phyloP scores from a whole-genome alignment of 345 rosid species.

The Ricinus communis region DNA sequence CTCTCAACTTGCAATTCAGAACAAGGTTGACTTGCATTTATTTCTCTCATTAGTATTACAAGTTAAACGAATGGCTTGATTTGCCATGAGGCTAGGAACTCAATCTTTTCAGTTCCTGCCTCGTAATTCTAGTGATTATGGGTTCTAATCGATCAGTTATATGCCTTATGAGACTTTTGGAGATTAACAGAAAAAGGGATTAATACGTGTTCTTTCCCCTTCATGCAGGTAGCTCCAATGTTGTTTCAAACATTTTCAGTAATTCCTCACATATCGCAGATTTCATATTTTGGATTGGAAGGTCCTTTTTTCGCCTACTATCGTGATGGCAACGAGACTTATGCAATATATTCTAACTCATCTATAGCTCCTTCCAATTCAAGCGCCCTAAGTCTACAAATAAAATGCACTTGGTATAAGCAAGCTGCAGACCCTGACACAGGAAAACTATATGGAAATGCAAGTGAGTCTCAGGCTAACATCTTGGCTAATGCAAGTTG shows the following conservation, averaged over 20 bases:
- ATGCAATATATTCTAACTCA: constrained; percentile 33
- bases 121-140: neutral
- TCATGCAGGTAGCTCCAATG: constrained; percentile 41
- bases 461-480: constrained; percentile 13
- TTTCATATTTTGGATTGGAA: constrained; percentile 42
- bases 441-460: constrained; percentile 38
- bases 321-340: constrained; percentile 26
- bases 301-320: constrained; percentile 42
- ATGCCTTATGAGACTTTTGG: no score
- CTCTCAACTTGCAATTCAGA: constrained; percentile 23
- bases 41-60: no score
- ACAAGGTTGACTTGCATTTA: constrained; percentile 27
- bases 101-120: neutral
- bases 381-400: neutral
- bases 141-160: no score
- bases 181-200: no score
- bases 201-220: neutral
- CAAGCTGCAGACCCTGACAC: constrained; percentile 37
- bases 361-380: constrained; percentile 20
- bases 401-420: constrained; percentile 32
- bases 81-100: no score
- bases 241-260: constrained; percentile 40
- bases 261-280: constrained; percentile 40
- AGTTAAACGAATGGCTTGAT: no score
- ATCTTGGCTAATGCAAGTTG: constrained; percentile 22